Conservation (phyloP, 1,284 basidiomycete genomes). For the Leucoagaricus sp. region DNA sequence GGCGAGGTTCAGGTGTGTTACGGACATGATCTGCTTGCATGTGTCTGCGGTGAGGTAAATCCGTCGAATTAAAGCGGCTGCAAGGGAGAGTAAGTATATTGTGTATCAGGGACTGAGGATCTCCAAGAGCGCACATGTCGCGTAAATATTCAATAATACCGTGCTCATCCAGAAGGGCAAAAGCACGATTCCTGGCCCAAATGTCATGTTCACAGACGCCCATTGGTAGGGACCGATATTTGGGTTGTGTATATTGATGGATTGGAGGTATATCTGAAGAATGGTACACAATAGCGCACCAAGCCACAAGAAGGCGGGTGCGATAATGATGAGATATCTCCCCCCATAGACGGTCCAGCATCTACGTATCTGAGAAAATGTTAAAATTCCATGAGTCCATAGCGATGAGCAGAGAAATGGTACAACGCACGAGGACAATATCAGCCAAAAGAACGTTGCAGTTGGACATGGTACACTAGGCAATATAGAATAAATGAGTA, state of each 20-base stretch:
- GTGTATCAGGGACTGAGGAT: neutral
- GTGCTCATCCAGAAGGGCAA: slow-evolving; percentile 15
- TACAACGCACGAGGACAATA: neutral
- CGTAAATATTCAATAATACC: slow-evolving; percentile 7
- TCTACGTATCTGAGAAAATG: slow-evolving; percentile 10
- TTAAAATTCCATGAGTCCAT: neutral
- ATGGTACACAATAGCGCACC: slow-evolving; percentile 8
- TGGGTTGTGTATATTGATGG: neutral
- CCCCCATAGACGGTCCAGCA: slow-evolving; percentile 4
- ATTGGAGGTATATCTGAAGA: slow-evolving; percentile 12
- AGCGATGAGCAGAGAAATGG: neutral
- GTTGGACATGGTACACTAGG: slow-evolving; percentile 1
- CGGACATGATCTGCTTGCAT: neutral
- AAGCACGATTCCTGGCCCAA: slow-evolving; percentile 12
- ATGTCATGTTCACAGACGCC: slow-evolving; percentile 7
- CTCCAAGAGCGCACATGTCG: neutral
- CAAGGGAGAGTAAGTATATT: too few relatives aligned
- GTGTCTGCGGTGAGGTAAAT: neutral
- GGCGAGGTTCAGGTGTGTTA: slow-evolving; percentile 6
- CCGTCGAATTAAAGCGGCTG: neutral
- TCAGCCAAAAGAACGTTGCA: neutral
- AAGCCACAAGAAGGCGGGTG: slow-evolving; percentile 7
- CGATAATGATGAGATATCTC: neutral
- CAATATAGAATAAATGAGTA: too few relatives aligned
- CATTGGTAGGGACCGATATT: neutral